Conservation (phyloP, 2,329 filamentous ascomycete species). For the Aspergillus carbonarius region DNA sequence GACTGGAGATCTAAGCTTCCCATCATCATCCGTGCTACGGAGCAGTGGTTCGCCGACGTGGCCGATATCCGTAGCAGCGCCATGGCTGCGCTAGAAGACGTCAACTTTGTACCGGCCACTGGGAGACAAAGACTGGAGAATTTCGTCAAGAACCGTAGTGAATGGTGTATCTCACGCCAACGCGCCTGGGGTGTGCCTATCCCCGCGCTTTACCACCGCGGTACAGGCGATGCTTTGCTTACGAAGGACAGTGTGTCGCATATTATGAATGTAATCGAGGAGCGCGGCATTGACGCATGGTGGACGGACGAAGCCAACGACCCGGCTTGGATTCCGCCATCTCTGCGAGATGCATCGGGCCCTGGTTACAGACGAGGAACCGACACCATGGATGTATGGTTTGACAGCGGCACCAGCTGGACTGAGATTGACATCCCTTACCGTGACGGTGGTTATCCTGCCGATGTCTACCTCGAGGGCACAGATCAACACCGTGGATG, state of each 20-base stretch:
- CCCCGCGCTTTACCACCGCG: conserved; percentile 75
- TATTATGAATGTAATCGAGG: conserved; percentile 74
- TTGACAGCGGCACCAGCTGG: conserved; percentile 97
- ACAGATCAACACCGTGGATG: conserved; percentile 95
- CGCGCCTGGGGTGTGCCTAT: conserved; percentile 97
- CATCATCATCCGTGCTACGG: conserved; percentile 85
- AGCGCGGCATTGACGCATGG: conserved; percentile 87
- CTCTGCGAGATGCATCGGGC: conserved; percentile 51
- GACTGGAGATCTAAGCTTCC: conserved; percentile 96
- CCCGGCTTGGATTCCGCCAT: conserved; percentile 69
- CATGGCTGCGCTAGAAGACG: conserved; percentile 65
- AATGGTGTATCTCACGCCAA: conserved; percentile 98
- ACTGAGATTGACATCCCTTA: conserved; percentile 49
- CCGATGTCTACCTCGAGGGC: conserved; percentile 90
- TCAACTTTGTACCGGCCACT: conserved; percentile 74
- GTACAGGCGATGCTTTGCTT: conserved; percentile 72
- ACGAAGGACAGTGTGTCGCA: conserved; percentile 77
- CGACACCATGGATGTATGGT: conserved; percentile 99
- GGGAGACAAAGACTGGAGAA: conserved; percentile 75
- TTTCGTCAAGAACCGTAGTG: conserved; percentile 82
- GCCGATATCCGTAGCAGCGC: conserved; percentile 75
- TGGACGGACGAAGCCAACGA: conserved; percentile 82
- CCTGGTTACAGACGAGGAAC: conserved; percentile 68
- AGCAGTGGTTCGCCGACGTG: conserved; percentile 97
- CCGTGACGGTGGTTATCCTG: conserved; percentile 41